Conservation (phyloP, 768 basidiomycete species). For the Psilocybe tampanensis region DNA sequence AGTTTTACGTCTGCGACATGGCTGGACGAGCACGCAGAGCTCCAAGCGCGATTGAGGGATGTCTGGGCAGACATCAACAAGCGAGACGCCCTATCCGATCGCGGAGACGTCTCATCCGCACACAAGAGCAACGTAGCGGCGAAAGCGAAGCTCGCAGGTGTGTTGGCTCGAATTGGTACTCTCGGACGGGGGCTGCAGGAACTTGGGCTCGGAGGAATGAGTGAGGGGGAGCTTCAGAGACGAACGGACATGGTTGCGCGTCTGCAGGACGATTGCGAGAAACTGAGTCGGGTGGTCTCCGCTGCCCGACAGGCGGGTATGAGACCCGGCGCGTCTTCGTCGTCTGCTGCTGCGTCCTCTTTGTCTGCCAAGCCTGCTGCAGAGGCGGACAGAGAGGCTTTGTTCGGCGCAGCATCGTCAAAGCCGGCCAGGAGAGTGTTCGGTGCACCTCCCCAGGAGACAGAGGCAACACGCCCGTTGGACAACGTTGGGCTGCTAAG, state of each 20-base stretch:
- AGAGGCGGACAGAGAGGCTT: conserved; percentile 63
- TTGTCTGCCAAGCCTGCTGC: conserved; percentile 43
- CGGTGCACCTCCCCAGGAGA: conserved; percentile 77
- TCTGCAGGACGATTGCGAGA: conserved; percentile 90
- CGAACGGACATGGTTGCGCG: conserved; percentile 88
- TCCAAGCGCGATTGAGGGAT: conserved; percentile 77
- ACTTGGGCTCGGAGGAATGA: conserved; percentile 72
- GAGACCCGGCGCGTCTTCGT: conserved; percentile 22
- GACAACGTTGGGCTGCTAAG: conserved; percentile 81
- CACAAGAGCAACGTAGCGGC: conserved; percentile 83
- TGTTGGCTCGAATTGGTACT: conserved; percentile 71
- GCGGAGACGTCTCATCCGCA: conserved; percentile 71
- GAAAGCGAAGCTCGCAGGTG: conserved; percentile 80
- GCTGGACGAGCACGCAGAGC: conserved; percentile 85
- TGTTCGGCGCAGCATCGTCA: conserved; percentile 51
- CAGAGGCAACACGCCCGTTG: conserved; percentile 82
- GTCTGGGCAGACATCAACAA: conserved; percentile 86
- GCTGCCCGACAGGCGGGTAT: conserved; percentile 62
- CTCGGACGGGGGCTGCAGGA: conserved; percentile 71
- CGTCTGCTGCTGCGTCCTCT: conserved; percentile 26
- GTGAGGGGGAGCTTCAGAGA: conserved; percentile 89
- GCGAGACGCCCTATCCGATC: conserved; percentile 81
- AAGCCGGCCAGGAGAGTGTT: conserved; percentile 76
- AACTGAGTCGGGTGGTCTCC: conserved; percentile 83
- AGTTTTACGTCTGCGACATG: conserved; percentile 80